Conservation (phyloP, 257 asterid genomes). For the Capsicum rhomboideum region DNA sequence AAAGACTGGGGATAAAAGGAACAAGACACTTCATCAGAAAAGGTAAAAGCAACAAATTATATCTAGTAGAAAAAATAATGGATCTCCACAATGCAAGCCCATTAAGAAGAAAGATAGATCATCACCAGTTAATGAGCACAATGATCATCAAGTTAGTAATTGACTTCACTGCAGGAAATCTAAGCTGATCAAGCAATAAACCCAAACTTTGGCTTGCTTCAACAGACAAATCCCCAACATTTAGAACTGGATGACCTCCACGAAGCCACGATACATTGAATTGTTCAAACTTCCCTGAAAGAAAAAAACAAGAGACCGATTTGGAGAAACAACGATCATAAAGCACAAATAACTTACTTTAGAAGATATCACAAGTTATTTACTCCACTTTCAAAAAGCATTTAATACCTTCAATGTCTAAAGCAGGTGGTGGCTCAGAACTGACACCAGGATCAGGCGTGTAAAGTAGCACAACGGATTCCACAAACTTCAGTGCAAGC, state of each 20-base stretch:
- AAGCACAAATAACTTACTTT: neutral
- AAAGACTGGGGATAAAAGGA: conserved; percentile 47
- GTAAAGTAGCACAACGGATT: conserved; percentile 73
- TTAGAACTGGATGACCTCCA: conserved; percentile 87
- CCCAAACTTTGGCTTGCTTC: conserved; percentile 87
- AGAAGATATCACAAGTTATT: neutral
- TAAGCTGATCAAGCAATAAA: conserved; percentile 82
- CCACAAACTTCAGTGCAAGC: conserved; percentile 90
- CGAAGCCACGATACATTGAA: conserved; percentile 94
- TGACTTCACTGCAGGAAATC: conserved; percentile 71
- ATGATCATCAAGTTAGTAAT: conserved; percentile 67
- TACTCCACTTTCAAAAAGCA: neutral
- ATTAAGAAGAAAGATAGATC: neutral
- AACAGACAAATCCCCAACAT: conserved; percentile 76
- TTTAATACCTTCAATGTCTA: conserved; percentile 49
- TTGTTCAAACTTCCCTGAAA: conserved; percentile 49
- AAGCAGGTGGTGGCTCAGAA: conserved; percentile 72
- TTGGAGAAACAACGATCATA: neutral
- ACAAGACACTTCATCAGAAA: neutral
- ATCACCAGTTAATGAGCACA: conserved; percentile 76
- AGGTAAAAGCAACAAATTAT: conserved; percentile 9
- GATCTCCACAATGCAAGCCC: neutral
- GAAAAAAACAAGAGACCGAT: neutral
- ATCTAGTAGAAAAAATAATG: neutral
- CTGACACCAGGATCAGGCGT: conserved; percentile 87